Evolutionary conservation across 305 asterid species (phyloP).

Genomic region (Nicotiana rustica): DNA sequence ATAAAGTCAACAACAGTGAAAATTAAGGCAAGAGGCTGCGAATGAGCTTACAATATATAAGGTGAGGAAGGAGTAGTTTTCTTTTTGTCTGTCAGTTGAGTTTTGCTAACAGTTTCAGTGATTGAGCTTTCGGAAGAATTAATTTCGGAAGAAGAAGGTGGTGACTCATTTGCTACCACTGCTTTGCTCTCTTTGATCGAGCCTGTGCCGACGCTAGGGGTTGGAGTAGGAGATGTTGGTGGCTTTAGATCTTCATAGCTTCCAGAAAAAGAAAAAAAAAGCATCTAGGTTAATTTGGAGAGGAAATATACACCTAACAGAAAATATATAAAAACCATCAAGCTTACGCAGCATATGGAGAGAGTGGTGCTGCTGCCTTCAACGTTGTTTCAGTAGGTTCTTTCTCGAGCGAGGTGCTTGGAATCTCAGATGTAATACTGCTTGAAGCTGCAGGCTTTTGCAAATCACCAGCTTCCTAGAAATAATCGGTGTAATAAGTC

Average conservation of each 20-base stretch:
- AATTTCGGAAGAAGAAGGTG: slow-evolving; percentile 1
- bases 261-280: neutral
- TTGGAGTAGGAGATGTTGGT: slow-evolving; percentile 76
- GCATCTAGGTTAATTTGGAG: slow-evolving; percentile 8
- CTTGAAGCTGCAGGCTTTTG: slow-evolving; percentile 43
- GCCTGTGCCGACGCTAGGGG: slow-evolving; percentile 55
- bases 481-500: slow-evolving; percentile 24
- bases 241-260: slow-evolving; percentile 79
- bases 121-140: slow-evolving; percentile 14
- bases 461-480: slow-evolving; percentile 53
- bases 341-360: slow-evolving; percentile 81
- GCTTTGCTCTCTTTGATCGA: slow-evolving; percentile 11
- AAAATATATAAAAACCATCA: slow-evolving; percentile 23
- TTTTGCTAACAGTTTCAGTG: neutral
- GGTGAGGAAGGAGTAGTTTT: slow-evolving; percentile 7
- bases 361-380: slow-evolving; percentile 52
- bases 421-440: slow-evolving; percentile 36
- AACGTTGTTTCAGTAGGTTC: slow-evolving; percentile 50
- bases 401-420: slow-evolving; percentile 43
- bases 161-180: neutral
- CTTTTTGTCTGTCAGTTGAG: slow-evolving; percentile 10
- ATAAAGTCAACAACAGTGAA: neutral
- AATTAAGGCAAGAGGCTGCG: neutral
- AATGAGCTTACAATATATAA: slow-evolving; percentile 9
- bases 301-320: slow-evolving; percentile 17